Evolutionary conservation across 1,284 basidiomycete species (phyloP).

Genomic region (Fomitopsis betulina): DNA sequence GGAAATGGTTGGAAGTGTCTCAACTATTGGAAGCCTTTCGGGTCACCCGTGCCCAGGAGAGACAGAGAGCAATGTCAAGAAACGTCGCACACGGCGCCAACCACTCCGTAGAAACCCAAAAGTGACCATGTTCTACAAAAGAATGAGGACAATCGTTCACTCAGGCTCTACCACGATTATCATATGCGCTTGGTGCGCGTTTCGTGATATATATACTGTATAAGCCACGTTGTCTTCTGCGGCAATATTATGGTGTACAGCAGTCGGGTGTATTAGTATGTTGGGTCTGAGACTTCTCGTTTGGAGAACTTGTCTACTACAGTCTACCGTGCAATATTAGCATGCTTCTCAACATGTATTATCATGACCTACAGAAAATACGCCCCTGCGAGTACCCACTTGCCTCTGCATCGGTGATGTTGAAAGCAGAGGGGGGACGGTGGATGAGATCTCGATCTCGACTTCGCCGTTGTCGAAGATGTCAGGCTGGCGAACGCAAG

Average conservation of each 20-base stretch:
- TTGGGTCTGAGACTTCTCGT: no score
- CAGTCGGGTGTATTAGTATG: no score
- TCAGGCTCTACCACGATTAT: no score
- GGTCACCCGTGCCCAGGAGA: neutral
- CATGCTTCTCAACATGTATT: neutral
- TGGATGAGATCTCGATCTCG: constrained; percentile 59
- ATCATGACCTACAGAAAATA: neutral
- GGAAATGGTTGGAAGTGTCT: neutral
- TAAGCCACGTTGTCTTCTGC: neutral
- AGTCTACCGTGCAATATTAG: constrained; percentile 11
- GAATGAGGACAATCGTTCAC: no score
- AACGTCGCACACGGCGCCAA: no score
- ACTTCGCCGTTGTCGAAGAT: constrained; percentile 30
- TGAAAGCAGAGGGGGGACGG: constrained; percentile 22
- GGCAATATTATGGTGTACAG: no score
- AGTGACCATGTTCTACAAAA: no score
- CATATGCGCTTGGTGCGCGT: neutral
- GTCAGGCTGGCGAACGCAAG: constrained; percentile 14
- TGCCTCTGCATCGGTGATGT: neutral
- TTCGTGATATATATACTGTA: neutral
- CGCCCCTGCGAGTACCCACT: neutral
- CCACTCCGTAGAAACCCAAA: no score
- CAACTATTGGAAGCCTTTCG: neutral
- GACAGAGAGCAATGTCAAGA: neutral
- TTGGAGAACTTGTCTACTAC: constrained; percentile 1